phyloP scores from a whole-genome alignment of 371 early-diverging fungal genomes.

The Mortierella sp. region DNA sequence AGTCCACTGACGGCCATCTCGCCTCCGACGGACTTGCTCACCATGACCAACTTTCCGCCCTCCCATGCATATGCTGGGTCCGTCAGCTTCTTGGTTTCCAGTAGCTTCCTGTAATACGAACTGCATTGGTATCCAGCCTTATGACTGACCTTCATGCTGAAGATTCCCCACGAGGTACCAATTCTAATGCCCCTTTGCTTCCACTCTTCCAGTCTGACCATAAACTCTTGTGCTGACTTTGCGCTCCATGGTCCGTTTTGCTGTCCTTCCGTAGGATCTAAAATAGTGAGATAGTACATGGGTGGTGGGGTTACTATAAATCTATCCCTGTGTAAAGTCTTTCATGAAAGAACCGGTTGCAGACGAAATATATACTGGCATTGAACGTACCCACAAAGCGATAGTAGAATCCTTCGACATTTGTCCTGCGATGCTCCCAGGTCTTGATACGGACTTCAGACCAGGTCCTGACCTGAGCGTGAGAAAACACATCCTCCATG shows the following conservation, averaged over 20 bases:
- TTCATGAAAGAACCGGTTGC: not conserved
- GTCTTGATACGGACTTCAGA: constrained; percentile 72
- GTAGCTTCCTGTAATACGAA: constrained; percentile 69
- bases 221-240: constrained; percentile 64
- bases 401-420: constrained; percentile 77
- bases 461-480: constrained; percentile 68
- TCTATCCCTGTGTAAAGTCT: not conserved
- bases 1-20: constrained; percentile 60
- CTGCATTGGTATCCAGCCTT: constrained; percentile 79
- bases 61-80: constrained; percentile 67
- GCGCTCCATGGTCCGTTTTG: constrained; percentile 69
- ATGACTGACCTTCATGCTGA: constrained; percentile 69
- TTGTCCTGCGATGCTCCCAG: constrained; percentile 67
- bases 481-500: constrained; percentile 70
- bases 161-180: constrained; percentile 73
- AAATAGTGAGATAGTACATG: not conserved
- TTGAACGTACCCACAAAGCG: constrained; percentile 71
- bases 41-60: constrained; percentile 67
- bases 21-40: constrained; percentile 59
- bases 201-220: constrained; percentile 71
- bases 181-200: constrained; percentile 63
- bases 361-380: not conserved
- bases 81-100: constrained; percentile 62
- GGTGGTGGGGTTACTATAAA: not conserved
- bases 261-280: constrained; percentile 70